These are phyloP conservation scores for Haplosporangium sp. DNA, from an alignment of 371 early-diverging fungal genomes.

Conservation along the genomic window DNA sequence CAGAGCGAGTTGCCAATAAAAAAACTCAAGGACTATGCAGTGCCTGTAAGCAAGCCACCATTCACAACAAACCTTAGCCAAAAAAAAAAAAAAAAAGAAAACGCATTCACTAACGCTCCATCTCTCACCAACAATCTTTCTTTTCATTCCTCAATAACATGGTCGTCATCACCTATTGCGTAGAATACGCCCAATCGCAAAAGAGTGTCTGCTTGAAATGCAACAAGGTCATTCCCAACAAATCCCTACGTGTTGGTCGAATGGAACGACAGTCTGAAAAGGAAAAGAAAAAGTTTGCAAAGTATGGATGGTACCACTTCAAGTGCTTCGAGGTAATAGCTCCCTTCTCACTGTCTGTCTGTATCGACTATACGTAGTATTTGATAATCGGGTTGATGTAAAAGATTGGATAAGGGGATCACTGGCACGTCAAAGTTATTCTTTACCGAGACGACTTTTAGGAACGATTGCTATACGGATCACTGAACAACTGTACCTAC, in stretches of 20 bases:
- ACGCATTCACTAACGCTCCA: background rate
- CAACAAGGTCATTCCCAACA: slow-evolving; percentile 60
- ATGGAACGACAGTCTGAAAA: slow-evolving; percentile 64
- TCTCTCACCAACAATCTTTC: background rate
- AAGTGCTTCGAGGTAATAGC: slow-evolving; percentile 62
- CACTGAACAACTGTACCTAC: too few species aligned
- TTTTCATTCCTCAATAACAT: slow-evolving; percentile 1
- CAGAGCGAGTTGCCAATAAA: too few species aligned
- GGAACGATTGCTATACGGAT: too few species aligned
- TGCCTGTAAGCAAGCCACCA: background rate
- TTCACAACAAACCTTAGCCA: background rate
- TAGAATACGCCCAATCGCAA: slow-evolving; percentile 63
- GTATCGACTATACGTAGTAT: too few species aligned
- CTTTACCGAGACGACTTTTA: too few species aligned
- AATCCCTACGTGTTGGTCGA: slow-evolving; percentile 62
- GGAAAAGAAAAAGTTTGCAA: slow-evolving; percentile 66
- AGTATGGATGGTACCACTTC: slow-evolving; percentile 68
- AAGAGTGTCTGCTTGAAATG: slow-evolving; percentile 60
- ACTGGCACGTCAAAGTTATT: background rate
- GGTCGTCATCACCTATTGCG: slow-evolving; percentile 61
- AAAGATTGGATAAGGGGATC: background rate
- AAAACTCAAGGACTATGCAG: too few species aligned
- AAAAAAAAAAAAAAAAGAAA: slow-evolving; percentile 1
- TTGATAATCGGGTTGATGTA: slow-evolving; percentile 4
- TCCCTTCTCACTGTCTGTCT: too few species aligned